Evolutionary conservation across 352 stramenopile species (phyloP).

Genomic region (Pythium myriotylum): DNA sequence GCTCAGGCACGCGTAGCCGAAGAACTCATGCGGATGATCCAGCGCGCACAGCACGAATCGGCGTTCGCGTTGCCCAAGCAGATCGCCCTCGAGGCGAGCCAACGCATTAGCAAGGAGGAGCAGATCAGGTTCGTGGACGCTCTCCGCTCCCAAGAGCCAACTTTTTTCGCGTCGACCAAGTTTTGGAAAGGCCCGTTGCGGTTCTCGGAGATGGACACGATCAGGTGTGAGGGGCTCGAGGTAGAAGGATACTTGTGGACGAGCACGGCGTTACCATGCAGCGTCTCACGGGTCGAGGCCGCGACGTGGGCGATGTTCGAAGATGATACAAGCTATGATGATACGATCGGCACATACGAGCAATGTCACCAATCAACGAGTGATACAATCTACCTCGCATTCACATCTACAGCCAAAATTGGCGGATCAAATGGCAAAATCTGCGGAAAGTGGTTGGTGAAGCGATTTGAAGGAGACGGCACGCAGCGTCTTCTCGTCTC

Average conservation of each 20-base stretch:
- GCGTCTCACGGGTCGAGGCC: neutral
- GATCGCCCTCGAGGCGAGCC: neutral
- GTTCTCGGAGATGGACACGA: neutral
- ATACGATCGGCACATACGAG: neutral
- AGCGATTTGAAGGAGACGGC: neutral
- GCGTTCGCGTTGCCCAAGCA: neutral
- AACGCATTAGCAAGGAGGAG: neutral
- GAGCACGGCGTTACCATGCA: conserved; percentile 18
- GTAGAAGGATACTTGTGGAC: conserved; percentile 1
- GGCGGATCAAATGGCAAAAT: neutral
- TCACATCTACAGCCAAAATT: neutral
- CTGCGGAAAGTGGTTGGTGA: neutral
- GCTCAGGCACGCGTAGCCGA: conserved; percentile 6
- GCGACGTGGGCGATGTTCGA: conserved; percentile 10
- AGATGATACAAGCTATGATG: neutral
- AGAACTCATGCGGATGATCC: conserved; percentile 15
- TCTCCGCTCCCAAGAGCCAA: neutral
- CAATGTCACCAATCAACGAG: neutral
- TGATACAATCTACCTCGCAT: neutral
- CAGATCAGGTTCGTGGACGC: neutral
- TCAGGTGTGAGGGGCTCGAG: neutral
- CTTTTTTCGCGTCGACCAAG: neutral
- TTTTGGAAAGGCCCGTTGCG: conserved; percentile 1
- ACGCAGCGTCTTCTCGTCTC: neutral
- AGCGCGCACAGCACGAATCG: neutral